Base-by-base conservation (phyloP, 768 basidiomycete genomes). In the Dictyophora rubrovolvata region DNA sequence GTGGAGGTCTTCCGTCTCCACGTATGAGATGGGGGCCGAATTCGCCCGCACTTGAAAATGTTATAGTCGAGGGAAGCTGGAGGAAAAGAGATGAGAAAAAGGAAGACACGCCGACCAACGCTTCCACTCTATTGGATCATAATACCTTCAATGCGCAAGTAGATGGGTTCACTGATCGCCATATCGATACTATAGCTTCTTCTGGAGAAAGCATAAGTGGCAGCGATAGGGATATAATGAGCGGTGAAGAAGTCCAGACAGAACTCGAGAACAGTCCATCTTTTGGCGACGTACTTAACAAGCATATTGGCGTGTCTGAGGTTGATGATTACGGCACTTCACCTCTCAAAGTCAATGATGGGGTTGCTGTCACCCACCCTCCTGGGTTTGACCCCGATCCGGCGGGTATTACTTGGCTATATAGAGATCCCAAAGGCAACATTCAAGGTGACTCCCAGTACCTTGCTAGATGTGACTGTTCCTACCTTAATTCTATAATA, bases 371-470 rank as follows among this genome's bases (percentile, higher is more conserved):
- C 8, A 36, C 48, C 17, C 20, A 48, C 28, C 56, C 55, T 46
- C 61, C 56, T 17, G 52, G 57, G 16, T 34, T 57, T 34, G 55
- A 58, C 18, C 37, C 70, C 49, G 86, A 87, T 72, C 74, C 80
- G 34, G 76, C 79, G 28, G 77, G 71, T 62, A 71, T 93, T 20
- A 84, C 90, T 68, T 97, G 93, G 93, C 87, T 84, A 21, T 97
- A 97, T 70, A 81, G 92, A 53, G 93, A 97, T 68, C 93, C 92
- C 18, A 82, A 87, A 64, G 92, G 93, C n/a, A 82, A 87, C 60
- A 74, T 94, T 47, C 93, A 97, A 82, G 93, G 93, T 91, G 65
- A 63, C 72, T 64, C 6, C 46, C 20, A 51, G 28, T 7, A 12
- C 17, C 51, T 53, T n/a, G 5, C 42, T 7, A 17, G n/a, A 28